These are phyloP conservation scores for Ceratonia siliqua DNA, from an alignment of 306 rosid species.

Conservation along the genomic window DNA sequence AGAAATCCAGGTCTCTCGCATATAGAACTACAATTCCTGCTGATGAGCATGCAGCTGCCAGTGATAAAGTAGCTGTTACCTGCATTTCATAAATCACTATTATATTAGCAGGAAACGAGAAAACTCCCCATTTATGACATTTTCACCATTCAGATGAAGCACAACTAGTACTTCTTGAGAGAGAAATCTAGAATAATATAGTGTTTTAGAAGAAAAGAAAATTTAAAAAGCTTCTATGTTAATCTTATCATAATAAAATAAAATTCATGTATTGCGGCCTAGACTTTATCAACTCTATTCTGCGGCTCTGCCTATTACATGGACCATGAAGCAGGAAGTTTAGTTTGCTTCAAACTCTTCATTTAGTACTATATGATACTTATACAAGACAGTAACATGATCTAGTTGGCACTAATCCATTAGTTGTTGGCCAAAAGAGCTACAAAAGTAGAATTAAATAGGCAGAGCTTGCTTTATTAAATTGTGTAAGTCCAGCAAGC, in stretches of 20 bases:
- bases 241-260: neutral
- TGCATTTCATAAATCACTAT: conserved; percentile 44
- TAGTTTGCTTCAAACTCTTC: neutral
- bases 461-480: neutral
- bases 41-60: conserved; percentile 92
- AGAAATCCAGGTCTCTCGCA: conserved; percentile 54
- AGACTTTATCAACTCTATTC: conserved; percentile 1
- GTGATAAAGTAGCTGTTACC: conserved; percentile 88
- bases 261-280: neutral
- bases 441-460: neutral
- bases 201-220: neutral
- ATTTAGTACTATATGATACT: neutral
- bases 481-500: conserved; percentile 1
- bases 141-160: neutral
- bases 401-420: neutral
- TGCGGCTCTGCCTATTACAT: conserved; percentile 8
- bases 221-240: neutral
- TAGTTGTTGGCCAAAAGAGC: neutral
- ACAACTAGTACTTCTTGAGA: neutral
- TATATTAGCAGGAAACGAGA: neutral
- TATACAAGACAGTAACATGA: neutral
- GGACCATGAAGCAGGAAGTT: conserved; percentile 1
- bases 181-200: neutral
- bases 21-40: conserved; percentile 73
- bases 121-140: neutral